Base-by-base conservation (phyloP, 1,284 basidiomycete genomes). In the Neonothopanus nambi region DNA sequence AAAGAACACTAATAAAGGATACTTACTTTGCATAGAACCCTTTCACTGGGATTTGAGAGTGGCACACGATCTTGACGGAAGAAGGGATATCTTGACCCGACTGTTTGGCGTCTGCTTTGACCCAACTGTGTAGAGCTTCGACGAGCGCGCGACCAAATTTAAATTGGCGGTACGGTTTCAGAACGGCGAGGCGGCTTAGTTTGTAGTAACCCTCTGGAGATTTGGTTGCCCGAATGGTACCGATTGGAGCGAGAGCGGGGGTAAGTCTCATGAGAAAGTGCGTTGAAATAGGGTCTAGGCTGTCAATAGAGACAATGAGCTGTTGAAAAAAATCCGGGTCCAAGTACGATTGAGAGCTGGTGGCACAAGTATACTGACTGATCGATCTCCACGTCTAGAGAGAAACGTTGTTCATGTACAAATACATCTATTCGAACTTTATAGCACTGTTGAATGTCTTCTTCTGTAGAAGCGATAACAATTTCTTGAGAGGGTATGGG, bases 21-120 rank as follows among this genome's bases (percentile, higher is more conserved):
- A 48, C 52, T 48, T 30, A 90, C 89, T 79, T 88, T 66, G 78
- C 75, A 66, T 92, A 92, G 69, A 92, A 92, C 8, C 69, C 76
- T 65, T 79, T 85, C 51, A 79, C 85, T 41, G 78, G 78, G 30
- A 91, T 70, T 67, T 91, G 89, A 13, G 89, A 87, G 67, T 90
- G 85, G 54, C 69, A 68, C 49, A 82, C 70, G 55, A 90, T 72
- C 55, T 70, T 70, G 57, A 67, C 68, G 41, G 59, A 57, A 39
- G 28, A 26, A 45, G 15, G 36, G 15, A 59, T 56, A 37, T 62
- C 67, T 42, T 57, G 49, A 23, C 61, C 57, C 56, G 59, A 67
- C 68, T 60, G 62, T 60, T 43, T 64, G 60, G 75, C 76, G 61
- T 82, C 73, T 48, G 68, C 63, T 54, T 65, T 65, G 57, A 78